Conservation (phyloP, 768 basidiomycete species). For the Macrolepiota dolichaula region DNA sequence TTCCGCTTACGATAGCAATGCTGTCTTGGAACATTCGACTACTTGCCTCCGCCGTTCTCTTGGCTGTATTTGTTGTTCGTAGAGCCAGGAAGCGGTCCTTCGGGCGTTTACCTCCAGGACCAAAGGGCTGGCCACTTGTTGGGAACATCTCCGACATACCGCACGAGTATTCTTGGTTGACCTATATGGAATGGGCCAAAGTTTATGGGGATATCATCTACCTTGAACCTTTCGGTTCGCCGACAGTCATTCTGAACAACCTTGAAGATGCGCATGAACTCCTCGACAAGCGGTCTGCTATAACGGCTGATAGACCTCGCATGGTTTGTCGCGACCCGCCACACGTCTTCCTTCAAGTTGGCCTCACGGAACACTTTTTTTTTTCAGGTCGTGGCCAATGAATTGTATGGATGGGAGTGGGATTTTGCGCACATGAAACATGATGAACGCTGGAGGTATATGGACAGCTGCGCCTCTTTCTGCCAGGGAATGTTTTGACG, state of each 20-base stretch:
- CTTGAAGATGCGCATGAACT: slow-evolving; percentile 35
- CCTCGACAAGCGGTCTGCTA: slow-evolving; percentile 39
- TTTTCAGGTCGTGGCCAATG: slow-evolving; percentile 22
- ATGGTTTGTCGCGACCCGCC: slow-evolving; percentile 16
- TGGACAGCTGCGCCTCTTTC: neutral
- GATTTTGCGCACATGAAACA: slow-evolving; percentile 30
- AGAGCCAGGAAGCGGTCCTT: neutral
- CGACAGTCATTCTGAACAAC: slow-evolving; percentile 38
- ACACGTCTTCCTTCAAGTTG: neutral
- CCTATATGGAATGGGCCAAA: slow-evolving; percentile 28
- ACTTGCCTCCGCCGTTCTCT: neutral
- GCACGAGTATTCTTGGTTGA: slow-evolving; percentile 25
- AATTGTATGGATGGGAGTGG: slow-evolving; percentile 29
- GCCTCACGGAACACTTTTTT: neutral
- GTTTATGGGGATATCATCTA: slow-evolving; percentile 27
- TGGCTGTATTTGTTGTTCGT: neutral
- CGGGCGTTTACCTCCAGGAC: slow-evolving; percentile 28
- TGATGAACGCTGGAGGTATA: slow-evolving; percentile 24
- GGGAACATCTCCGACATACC: slow-evolving; percentile 30
- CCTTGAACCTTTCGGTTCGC: slow-evolving; percentile 30
- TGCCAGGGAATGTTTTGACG: neutral
- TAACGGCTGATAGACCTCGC: slow-evolving; percentile 42
- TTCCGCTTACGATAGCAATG: neutral
- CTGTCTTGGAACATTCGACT: neutral
- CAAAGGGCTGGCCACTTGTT: slow-evolving; percentile 28